Evolutionary conservation across 2,329 filamentous ascomycete species (phyloP).

Genomic region (Penicillium sp.): DNA sequence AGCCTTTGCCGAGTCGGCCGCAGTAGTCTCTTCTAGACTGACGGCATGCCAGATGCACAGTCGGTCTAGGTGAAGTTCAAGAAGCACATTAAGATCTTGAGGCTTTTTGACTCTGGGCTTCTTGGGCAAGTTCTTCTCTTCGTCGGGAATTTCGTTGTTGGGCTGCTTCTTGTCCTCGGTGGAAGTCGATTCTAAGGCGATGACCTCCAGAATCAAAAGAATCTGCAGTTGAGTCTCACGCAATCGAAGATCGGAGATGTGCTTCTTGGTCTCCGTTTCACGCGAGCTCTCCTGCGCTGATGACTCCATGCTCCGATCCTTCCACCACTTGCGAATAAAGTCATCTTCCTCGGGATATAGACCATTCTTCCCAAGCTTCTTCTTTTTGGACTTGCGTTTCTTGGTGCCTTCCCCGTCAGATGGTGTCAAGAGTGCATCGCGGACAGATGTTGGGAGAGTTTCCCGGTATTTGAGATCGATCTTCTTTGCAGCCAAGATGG

Average conservation of each 20-base stretch:
- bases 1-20: conserved; percentile 26
- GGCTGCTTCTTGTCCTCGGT: conserved; percentile 19
- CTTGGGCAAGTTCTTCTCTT: conserved; percentile 19
- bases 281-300: conserved; percentile 26
- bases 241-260: conserved; percentile 43
- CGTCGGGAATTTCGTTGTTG: conserved; percentile 11
- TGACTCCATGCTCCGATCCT: conserved; percentile 29
- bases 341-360: conserved; percentile 45
- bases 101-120: conserved; percentile 36
- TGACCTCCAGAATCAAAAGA: conserved; percentile 47
- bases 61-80: conserved; percentile 47
- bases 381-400: conserved; percentile 37
- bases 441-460: conserved; percentile 39
- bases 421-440: conserved; percentile 34
- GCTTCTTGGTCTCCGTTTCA: conserved; percentile 38
- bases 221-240: conserved; percentile 49
- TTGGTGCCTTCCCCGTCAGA: conserved; percentile 35
- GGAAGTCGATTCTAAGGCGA: conserved; percentile 38
- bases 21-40: conserved; percentile 35
- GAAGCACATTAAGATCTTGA: conserved; percentile 41
- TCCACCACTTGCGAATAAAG: conserved; percentile 47
- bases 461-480: conserved; percentile 48
- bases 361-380: conserved; percentile 45
- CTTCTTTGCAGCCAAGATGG: conserved; percentile 44
- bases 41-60: conserved; percentile 51